Conservation (phyloP, 1,284 basidiomycete species). For the Pseudozyma thailandica region DNA sequence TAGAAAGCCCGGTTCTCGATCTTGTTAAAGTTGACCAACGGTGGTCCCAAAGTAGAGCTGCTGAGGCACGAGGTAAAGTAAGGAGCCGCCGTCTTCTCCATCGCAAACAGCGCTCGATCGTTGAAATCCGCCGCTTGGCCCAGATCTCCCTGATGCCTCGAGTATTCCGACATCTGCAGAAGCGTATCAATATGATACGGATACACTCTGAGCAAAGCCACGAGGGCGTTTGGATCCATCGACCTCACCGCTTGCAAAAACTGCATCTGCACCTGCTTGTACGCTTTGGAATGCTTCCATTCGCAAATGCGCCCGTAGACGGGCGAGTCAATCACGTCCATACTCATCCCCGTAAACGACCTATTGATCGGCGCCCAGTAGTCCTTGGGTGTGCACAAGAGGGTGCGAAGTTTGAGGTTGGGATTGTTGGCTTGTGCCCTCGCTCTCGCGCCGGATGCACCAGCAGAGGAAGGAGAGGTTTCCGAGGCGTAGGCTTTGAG, state of each 20-base stretch:
- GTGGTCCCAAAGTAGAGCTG: slow-evolving; percentile 52
- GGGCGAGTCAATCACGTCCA: slow-evolving; percentile 54
- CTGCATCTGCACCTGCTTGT: slow-evolving; percentile 62
- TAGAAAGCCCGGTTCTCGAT: slow-evolving; percentile 65
- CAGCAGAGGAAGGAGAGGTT: slow-evolving; percentile 24
- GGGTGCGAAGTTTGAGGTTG: slow-evolving; percentile 57
- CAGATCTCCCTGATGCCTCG: slow-evolving; percentile 65
- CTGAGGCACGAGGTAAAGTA: slow-evolving; percentile 58
- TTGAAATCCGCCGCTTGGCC: slow-evolving; percentile 65
- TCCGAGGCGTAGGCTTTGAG: slow-evolving; percentile 65
- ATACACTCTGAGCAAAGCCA: slow-evolving; percentile 59
- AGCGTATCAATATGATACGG: slow-evolving; percentile 67
- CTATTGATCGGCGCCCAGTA: slow-evolving; percentile 63
- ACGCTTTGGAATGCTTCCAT: slow-evolving; percentile 62
- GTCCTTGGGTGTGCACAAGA: slow-evolving; percentile 61
- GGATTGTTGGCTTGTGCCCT: slow-evolving; percentile 60
- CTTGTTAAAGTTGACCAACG: slow-evolving; percentile 58
- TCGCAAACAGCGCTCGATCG: slow-evolving; percentile 63
- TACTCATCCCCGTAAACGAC: slow-evolving; percentile 63
- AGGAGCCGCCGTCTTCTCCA: slow-evolving; percentile 60
- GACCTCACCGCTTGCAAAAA: slow-evolving; percentile 65
- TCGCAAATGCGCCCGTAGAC: slow-evolving; percentile 48
- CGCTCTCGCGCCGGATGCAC: slow-evolving; percentile 40
- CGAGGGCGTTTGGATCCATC: slow-evolving; percentile 60
- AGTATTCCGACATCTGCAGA: slow-evolving; percentile 62